These are phyloP conservation scores for Lentinus tigrinus DNA, from an alignment of 768 basidiomycete genomes.

Conservation along the genomic window DNA sequence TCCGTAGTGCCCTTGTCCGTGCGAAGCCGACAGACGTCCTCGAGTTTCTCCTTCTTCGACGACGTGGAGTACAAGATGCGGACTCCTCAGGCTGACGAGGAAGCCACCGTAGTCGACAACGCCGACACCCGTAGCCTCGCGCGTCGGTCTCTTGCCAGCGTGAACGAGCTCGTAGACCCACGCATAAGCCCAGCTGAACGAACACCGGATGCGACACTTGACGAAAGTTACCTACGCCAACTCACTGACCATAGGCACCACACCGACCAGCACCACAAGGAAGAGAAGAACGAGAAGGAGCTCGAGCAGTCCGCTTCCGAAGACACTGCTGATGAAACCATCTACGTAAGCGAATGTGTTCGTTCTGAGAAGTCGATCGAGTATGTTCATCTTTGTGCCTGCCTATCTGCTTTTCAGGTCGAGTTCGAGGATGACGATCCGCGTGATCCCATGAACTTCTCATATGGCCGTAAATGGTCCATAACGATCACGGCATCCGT, in stretches of 20 bases:
- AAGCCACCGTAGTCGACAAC: slow-evolving; percentile 6
- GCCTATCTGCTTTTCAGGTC: slow-evolving; percentile 24
- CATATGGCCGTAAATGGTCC: slow-evolving; percentile 31
- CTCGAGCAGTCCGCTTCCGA: not conserved
- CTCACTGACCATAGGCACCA: slow-evolving; percentile 32
- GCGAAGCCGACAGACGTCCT: too few species aligned
- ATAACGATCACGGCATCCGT: slow-evolving; percentile 47
- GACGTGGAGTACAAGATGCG: not conserved
- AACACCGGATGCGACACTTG: slow-evolving; percentile 32
- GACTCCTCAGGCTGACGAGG: slow-evolving; percentile 8
- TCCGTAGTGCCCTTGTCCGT: not conserved
- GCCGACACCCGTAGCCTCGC: slow-evolving; percentile 10
- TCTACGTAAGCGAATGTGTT: slow-evolving; percentile 19
- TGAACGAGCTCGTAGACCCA: slow-evolving; percentile 37
- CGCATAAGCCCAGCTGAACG: slow-evolving; percentile 33
- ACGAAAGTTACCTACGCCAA: slow-evolving; percentile 33
- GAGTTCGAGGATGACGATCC: slow-evolving; percentile 35
- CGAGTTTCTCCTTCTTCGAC: not conserved
- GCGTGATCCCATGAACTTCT: slow-evolving; percentile 34
- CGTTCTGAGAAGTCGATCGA: not conserved
- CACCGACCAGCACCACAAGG: slow-evolving; percentile 2
- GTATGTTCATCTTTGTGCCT: not conserved
- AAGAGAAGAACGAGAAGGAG: slow-evolving; percentile 9
- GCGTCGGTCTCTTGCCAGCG: slow-evolving; percentile 14
- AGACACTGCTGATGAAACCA: slow-evolving; percentile 12